phyloP scores from a whole-genome alignment of 257 asterid species.

The Solanum peruvianum region DNA sequence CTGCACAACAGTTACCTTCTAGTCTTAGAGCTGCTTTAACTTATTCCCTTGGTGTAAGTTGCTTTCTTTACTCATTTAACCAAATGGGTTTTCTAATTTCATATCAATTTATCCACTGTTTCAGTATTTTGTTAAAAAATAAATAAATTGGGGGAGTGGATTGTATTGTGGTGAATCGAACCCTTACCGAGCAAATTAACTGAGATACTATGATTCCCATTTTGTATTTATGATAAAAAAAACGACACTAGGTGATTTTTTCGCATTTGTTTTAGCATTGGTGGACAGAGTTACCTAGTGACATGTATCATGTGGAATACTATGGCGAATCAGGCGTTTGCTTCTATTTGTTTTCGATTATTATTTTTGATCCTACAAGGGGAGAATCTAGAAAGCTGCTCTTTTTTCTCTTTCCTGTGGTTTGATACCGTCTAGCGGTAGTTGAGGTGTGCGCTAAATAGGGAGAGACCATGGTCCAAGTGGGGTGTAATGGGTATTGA shows the following conservation, averaged over 20 bases:
- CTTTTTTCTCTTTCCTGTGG: neutral
- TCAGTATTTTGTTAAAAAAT: neutral
- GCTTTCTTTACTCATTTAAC: neutral
- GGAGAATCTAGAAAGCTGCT: neutral
- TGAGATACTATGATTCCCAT: neutral
- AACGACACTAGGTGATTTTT: neutral
- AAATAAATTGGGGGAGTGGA: neutral
- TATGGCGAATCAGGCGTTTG: neutral
- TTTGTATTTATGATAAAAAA: too few relatives aligned
- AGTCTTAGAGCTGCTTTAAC: constrained; percentile 93
- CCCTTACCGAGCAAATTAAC: neutral
- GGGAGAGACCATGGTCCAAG: neutral
- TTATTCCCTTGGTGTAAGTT: constrained; percentile 81
- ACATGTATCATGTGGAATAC: neutral
- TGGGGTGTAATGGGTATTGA: neutral
- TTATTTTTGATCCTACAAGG: neutral
- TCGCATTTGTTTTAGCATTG: neutral
- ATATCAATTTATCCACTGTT: neutral
- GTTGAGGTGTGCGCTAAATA: neutral
- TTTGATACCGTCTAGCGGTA: neutral
- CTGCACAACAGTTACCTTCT: constrained; percentile 99
- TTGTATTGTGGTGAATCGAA: neutral
- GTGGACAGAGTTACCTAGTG: fast-evolving
- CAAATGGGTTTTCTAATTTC: constrained; percentile 1
- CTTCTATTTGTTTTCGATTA: neutral